These are phyloP conservation scores for Talaromyces borbonicus DNA, from an alignment of 495 filamentous ascomycete species.

Conservation along the genomic window DNA sequence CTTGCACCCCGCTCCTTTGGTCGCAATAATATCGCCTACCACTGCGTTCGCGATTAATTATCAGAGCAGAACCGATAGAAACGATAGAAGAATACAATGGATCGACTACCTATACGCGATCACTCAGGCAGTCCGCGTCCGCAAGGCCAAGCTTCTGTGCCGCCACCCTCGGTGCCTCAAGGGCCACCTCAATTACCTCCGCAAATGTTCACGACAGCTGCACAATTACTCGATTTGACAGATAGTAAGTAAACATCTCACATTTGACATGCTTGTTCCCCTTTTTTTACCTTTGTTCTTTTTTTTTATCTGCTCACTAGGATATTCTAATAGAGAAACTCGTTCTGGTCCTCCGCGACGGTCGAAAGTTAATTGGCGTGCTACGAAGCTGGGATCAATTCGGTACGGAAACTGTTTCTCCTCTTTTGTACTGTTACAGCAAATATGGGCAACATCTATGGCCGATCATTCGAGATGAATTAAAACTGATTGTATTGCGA, in stretches of 20 bases:
- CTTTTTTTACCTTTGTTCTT: constrained; percentile 3
- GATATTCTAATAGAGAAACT: constrained; percentile 67
- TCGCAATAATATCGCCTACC: too few relatives aligned
- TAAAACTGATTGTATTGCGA: not conserved
- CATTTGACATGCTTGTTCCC: not conserved
- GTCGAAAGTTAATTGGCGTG: constrained; percentile 85
- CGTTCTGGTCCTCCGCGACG: constrained; percentile 79
- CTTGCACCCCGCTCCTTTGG: not conserved
- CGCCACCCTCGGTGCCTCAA: constrained; percentile 16
- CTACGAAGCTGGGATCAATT: constrained; percentile 97
- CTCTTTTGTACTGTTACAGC: not conserved
- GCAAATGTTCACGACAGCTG: constrained; percentile 98
- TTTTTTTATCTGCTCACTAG: too few relatives aligned
- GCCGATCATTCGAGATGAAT: too few relatives aligned
- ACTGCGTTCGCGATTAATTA: too few relatives aligned
- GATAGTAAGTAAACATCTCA: constrained; percentile 62
- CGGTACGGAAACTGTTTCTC: too few relatives aligned
- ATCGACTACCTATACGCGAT: constrained; percentile 2
- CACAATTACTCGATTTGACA: constrained; percentile 87
- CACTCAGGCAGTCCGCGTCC: constrained; percentile 20
- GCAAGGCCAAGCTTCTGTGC: constrained; percentile 11
- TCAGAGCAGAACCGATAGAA: not conserved
- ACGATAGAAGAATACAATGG: not conserved
- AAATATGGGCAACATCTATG: constrained; percentile 1
- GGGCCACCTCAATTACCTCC: constrained; percentile 43